These are phyloP conservation scores for Fusarium solani-melongenae DNA, from an alignment of 2,329 filamentous ascomycete genomes.

Conservation along the genomic window DNA sequence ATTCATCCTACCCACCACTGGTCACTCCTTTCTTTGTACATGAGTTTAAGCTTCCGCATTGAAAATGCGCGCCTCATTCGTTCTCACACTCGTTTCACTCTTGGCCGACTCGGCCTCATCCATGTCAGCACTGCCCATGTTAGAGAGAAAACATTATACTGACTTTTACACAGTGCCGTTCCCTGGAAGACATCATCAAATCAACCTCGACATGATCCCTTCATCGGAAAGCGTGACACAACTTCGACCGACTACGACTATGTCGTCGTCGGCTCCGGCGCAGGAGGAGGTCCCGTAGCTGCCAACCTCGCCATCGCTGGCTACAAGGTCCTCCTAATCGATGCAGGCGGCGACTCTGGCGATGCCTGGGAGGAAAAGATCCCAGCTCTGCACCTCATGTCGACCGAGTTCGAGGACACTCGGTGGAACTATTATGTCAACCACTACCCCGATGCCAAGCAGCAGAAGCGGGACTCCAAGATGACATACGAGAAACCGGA, in stretches of 20 bases:
- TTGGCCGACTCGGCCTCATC: slow-evolving; percentile 22
- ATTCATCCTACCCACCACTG: background rate
- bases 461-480: slow-evolving; percentile 63
- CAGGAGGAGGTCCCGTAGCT: slow-evolving; percentile 66
- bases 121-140: background rate
- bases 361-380: slow-evolving; percentile 41
- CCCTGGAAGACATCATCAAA: background rate
- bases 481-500: slow-evolving; percentile 51
- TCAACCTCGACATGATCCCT: slow-evolving; percentile 12
- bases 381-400: slow-evolving; percentile 42
- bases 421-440: slow-evolving; percentile 71
- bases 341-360: slow-evolving; percentile 67
- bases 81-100: slow-evolving; percentile 18
- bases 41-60: background rate
- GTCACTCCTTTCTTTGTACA: background rate
- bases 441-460: slow-evolving; percentile 63
- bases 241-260: slow-evolving; percentile 60
- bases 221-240: slow-evolving; percentile 16
- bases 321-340: slow-evolving; percentile 67
- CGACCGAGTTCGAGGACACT: slow-evolving; percentile 43
- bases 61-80: slow-evolving; percentile 31
- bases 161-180: background rate
- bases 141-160: background rate
- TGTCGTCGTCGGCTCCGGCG: slow-evolving; percentile 68
- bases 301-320: slow-evolving; percentile 66